Base-by-base conservation (phyloP, 192 early-diverging fungal genomes). In the Backusella westeae region DNA sequence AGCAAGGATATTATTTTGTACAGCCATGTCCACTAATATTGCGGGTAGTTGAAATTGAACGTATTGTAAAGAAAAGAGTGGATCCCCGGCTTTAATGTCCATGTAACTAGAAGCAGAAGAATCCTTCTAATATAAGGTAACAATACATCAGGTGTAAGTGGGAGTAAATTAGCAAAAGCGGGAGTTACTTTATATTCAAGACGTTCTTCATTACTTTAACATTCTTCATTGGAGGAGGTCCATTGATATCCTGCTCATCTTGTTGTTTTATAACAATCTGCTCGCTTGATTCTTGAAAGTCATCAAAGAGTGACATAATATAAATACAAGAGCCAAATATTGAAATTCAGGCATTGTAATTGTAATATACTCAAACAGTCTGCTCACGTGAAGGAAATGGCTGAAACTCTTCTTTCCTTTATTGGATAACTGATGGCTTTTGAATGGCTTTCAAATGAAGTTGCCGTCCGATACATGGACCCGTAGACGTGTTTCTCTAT, bases 21-120 rank as follows among this genome's bases (percentile, higher is more conserved):
- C 95, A 0, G 86, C 89, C 77, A 94, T 81, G n/a, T 90, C 87
- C 7, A 91, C 85, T 14, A 98, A 85, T 36, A 83, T 78, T 23
- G 88, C 91, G 14, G 95, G 93, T 74, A 97, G 91, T 49, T 91
- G 89, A 71, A 97, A 97, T 77, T 97, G 94, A 73, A 99, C 96
- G 23, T 87, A 87, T 77, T 95, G 95, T 26, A 99, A 86, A 15
- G 89, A 87, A 77, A 99, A 99, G 69, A 94, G 87, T 38, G 78
- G 81, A 12, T 85, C 84, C 21, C 84, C 80, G 0, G 87, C 77
- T 1, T 67, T 68, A 26, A 85, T 73, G 17, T 82, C 84, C 23
- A 82, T 79, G 44, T 79, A 82, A 35, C 87, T 84, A 73, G 83
- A 88, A 2, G 87, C 84, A 73, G 87, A 85, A 14, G 82, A 85